Conservation (phyloP, 768 basidiomycete species). For the Gymnopilus junonius region DNA sequence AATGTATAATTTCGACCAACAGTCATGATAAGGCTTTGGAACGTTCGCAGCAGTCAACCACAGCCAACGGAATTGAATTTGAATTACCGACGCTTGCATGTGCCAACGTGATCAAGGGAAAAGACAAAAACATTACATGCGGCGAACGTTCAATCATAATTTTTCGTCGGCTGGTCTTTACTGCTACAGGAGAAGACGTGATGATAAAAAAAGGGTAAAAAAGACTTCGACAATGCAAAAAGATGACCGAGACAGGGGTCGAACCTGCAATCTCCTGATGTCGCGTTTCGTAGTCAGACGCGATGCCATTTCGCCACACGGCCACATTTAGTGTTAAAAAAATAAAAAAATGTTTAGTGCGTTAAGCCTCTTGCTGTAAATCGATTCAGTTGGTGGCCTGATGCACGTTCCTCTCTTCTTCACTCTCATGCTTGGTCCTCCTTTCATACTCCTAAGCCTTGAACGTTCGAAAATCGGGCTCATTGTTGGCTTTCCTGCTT, state of each 20-base stretch:
- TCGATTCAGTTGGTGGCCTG: no score
- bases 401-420: not conserved
- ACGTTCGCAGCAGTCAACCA: not conserved
- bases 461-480: not conserved
- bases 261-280: conserved; percentile 95
- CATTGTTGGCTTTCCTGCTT: not conserved
- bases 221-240: conserved; percentile 18
- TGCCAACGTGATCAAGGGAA: not conserved
- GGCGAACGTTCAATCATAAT: not conserved
- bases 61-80: not conserved
- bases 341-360: no score
- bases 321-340: conserved; percentile 39
- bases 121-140: not conserved
- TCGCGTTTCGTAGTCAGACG: conserved; percentile 79
- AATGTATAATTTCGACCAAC: not conserved
- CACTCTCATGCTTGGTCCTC: not conserved
- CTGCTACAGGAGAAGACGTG: no score
- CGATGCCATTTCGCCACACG: conserved; percentile 95
- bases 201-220: no score
- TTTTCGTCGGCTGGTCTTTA: no score
- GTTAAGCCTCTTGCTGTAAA: no score
- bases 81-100: not conserved
- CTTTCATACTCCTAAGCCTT: no score
- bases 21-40: not conserved
- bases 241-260: conserved; percentile 85